Conservation (phyloP, 2,329 filamentous ascomycete genomes). For the Trichoderma guizhouense region DNA sequence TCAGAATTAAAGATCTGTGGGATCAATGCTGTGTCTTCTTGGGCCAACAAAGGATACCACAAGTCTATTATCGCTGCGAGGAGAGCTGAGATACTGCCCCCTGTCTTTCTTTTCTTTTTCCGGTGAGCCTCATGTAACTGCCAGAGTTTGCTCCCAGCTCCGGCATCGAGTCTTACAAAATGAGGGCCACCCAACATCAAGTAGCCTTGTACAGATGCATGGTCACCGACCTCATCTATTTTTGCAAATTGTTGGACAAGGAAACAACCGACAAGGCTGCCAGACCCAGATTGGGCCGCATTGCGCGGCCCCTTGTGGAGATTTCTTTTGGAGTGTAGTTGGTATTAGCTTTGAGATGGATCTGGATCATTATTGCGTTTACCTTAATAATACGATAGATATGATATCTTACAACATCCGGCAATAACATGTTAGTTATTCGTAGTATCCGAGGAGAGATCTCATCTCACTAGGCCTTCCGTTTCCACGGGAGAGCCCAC, state of each 20-base stretch:
- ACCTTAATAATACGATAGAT: too few species aligned
- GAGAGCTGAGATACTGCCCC: too few species aligned
- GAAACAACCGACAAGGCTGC: accelerated
- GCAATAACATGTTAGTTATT: not conserved
- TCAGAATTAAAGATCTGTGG: too few species aligned
- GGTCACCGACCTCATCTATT: not conserved
- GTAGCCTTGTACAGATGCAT: not conserved
- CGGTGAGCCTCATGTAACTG: not conserved
- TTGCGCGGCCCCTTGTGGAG: not conserved
- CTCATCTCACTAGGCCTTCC: not conserved
- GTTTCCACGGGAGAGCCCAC: not conserved
- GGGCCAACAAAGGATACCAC: too few species aligned
- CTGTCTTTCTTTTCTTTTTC: not conserved
- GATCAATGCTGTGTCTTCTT: too few species aligned
- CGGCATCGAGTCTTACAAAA: not conserved
- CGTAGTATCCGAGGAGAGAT: not conserved
- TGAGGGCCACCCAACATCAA: not conserved
- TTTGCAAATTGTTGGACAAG: not conserved
- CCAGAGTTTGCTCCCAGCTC: not conserved
- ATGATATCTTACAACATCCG: not conserved
- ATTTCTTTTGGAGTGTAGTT: not conserved
- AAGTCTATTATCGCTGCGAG: too few species aligned
- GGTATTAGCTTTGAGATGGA: not conserved
- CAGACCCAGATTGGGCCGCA: not conserved
- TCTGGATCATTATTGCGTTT: not conserved